These are phyloP conservation scores for Astrothelium subdiscretum DNA, from an alignment of 495 filamentous ascomycete genomes.

Conservation along the genomic window DNA sequence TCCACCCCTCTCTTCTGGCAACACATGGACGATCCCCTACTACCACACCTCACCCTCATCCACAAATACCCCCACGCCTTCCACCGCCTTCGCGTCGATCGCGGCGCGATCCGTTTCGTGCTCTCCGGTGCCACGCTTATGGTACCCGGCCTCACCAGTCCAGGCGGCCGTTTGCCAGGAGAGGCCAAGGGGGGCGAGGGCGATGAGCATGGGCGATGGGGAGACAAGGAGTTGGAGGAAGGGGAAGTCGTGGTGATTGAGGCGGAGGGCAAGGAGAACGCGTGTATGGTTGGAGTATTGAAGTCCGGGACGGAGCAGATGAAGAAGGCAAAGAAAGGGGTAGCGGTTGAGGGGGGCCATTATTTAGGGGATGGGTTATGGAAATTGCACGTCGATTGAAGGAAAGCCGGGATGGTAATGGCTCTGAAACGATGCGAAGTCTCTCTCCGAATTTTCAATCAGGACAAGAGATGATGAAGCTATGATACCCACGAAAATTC, in stretches of 20 bases:
- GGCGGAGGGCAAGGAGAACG: conserved; percentile 88
- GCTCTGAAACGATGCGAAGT: background rate
- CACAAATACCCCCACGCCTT: conserved; percentile 52
- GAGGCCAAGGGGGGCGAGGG: conserved; percentile 32
- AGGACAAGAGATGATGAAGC: background rate
- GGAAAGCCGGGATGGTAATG: background rate
- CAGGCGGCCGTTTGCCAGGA: conserved; percentile 65
- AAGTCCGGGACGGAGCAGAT: conserved; percentile 85
- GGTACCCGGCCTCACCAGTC: conserved; percentile 79
- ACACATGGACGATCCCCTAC: conserved; percentile 61
- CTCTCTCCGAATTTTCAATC: background rate
- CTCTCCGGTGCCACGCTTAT: conserved; percentile 86
- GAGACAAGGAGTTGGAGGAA: conserved; percentile 47
- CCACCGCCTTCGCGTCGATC: conserved; percentile 62
- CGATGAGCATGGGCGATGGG: conserved; percentile 30
- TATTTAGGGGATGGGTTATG: conserved; percentile 92
- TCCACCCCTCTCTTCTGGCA: conserved; percentile 77
- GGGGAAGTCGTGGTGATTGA: conserved; percentile 76
- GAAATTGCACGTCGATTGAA: conserved; percentile 60
- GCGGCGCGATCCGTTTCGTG: conserved; percentile 94
- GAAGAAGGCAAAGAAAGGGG: conserved; percentile 83
- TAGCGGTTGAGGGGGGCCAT: conserved; percentile 85
- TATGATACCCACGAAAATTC: background rate
- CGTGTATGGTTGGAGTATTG: conserved; percentile 76
- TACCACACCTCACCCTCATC: conserved; percentile 52